Conservation (phyloP, 1,284 basidiomycete genomes). For the Moesziomyces sp. region DNA sequence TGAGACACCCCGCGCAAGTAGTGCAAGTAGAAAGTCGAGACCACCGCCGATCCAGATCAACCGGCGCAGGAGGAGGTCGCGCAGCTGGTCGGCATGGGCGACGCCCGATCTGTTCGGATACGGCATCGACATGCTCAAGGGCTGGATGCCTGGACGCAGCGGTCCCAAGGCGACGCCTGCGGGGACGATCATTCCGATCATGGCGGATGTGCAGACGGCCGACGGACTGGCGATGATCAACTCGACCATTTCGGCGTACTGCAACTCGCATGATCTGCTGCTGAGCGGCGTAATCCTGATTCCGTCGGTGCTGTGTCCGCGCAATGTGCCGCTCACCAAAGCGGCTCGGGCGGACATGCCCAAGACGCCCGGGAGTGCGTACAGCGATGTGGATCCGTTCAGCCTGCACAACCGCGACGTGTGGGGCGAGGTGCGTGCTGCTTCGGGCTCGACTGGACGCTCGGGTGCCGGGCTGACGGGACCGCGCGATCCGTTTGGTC, state of each 20-base stretch:
- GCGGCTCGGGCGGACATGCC: slow-evolving; percentile 9
- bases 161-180: slow-evolving; percentile 20
- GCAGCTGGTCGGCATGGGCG: slow-evolving; percentile 52
- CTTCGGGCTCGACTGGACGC: slow-evolving; percentile 1
- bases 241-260: slow-evolving; percentile 53
- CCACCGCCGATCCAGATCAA: slow-evolving; percentile 23
- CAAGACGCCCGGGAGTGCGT: slow-evolving; percentile 30
- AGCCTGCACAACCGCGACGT: slow-evolving; percentile 30
- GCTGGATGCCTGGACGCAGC: slow-evolving; percentile 43
- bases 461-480: not conserved
- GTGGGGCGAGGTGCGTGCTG: slow-evolving; percentile 22
- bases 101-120: slow-evolving; percentile 49
- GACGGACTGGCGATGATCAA: slow-evolving; percentile 49
- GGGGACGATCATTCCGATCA: slow-evolving; percentile 53
- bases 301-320: slow-evolving; percentile 45
- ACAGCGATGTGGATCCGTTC: slow-evolving; percentile 41
- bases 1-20: slow-evolving; percentile 23
- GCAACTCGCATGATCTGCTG: slow-evolving; percentile 45
- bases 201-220: slow-evolving; percentile 42
- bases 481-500: slow-evolving; percentile 26
- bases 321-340: slow-evolving; percentile 32
- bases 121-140: slow-evolving; percentile 56
- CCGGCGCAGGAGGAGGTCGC: slow-evolving; percentile 16
- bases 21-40: slow-evolving; percentile 12
- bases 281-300: slow-evolving; percentile 48